Conservation (phyloP, 169 alveolate genomes). For the Plasmodium yoelii region DNA sequence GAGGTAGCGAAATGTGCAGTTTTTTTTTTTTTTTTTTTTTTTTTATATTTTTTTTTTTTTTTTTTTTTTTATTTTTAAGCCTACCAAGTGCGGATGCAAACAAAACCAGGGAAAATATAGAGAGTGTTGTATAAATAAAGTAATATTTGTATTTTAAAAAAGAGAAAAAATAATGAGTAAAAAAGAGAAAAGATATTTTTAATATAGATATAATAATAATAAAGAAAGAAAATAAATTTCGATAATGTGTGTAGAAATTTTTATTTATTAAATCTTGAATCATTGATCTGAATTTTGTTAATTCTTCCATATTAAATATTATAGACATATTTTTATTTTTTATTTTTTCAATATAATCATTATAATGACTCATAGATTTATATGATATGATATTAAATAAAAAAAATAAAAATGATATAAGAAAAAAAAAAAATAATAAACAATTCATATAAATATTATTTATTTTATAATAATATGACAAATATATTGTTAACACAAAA, state of each 20-base stretch:
- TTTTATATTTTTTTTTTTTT: constrained; percentile 20
- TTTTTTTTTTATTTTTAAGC: background rate
- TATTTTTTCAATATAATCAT: constrained; percentile 51
- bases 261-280: constrained; percentile 23
- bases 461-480: constrained; percentile 20
- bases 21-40: constrained; percentile 24
- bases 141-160: constrained; percentile 43
- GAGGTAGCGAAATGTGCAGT: background rate
- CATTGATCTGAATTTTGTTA: constrained; percentile 16
- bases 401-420: constrained; percentile 22
- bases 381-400: constrained; percentile 35
- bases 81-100: constrained; percentile 32
- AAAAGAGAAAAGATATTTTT: constrained; percentile 37
- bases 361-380: constrained; percentile 22
- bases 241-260: constrained; percentile 40
- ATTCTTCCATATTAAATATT: constrained; percentile 9
- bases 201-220: constrained; percentile 20
- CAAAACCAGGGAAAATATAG: constrained; percentile 21
- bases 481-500: constrained; percentile 6
- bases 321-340: constrained; percentile 26
- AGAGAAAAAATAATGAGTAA: constrained; percentile 9
- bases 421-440: constrained; percentile 30
- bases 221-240: constrained; percentile 33
- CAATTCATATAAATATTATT: constrained; percentile 11
- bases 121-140: constrained; percentile 28